phyloP scores from a whole-genome alignment of 805 yeast genomes.

The Suhomyces kilbournensis region DNA sequence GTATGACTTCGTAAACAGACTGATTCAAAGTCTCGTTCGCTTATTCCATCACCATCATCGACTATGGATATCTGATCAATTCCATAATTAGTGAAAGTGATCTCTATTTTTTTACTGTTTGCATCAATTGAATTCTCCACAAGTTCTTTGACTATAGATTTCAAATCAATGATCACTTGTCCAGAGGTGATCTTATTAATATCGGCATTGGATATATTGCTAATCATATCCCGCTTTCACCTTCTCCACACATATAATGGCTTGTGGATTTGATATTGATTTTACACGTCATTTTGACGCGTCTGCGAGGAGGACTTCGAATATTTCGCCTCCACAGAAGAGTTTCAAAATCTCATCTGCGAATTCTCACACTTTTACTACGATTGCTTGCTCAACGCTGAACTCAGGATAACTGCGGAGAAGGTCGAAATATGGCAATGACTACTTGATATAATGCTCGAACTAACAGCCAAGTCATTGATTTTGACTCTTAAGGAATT shows the following conservation, averaged over 20 bases:
- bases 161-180: slow-evolving; percentile 81
- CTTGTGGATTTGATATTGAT: not conserved
- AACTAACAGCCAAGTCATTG: slow-evolving; percentile 26
- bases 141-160: slow-evolving; percentile 78
- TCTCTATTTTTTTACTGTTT: slow-evolving; percentile 60
- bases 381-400: not conserved
- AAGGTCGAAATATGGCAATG: not conserved
- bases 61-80: slow-evolving; percentile 62
- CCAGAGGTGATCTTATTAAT: slow-evolving; percentile 83
- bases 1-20: slow-evolving; percentile 66
- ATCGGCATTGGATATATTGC: slow-evolving; percentile 42
- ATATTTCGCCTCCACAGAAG: not conserved
- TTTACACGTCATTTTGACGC: not conserved
- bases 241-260: not conserved
- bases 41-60: slow-evolving; percentile 71
- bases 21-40: slow-evolving; percentile 45
- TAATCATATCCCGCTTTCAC: slow-evolving; percentile 14
- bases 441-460: not conserved
- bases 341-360: not conserved
- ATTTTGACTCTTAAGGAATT: slow-evolving; percentile 45
- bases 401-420: not conserved
- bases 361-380: not conserved
- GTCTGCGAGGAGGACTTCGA: not conserved
- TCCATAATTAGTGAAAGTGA: slow-evolving; percentile 70
- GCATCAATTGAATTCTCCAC: slow-evolving; percentile 90